Percentiles rank a stretch among this genome's conserved stretches.
Conservation (phyloP, 2,329 filamentous ascomycete species). For the Rutstroemia sp. region DNA sequence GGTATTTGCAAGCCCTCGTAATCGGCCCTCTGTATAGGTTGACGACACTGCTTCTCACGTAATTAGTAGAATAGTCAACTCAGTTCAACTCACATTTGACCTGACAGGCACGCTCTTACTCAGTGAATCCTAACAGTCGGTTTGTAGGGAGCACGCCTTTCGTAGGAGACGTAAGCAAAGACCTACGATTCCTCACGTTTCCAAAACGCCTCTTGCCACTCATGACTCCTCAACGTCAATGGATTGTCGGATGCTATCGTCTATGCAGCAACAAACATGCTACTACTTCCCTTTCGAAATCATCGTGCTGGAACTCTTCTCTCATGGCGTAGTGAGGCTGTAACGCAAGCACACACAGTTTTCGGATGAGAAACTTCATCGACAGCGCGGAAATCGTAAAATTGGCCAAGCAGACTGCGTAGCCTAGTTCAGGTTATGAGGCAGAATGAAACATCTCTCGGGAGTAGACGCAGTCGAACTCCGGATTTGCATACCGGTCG, state of each 20-base stretch:
- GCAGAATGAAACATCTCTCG: neutral
- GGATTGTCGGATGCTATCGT: neutral
- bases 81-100: too few species aligned
- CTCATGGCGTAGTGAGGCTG: neutral
- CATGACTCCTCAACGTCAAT: neutral
- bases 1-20: too few species aligned
- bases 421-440: neutral
- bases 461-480: neutral
- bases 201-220: neutral
- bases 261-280: neutral
- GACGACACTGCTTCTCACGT: too few species aligned
- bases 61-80: too few species aligned
- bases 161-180: constrained; percentile 25
- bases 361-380: neutral
- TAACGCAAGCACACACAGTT: neutral
- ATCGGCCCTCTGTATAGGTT: too few species aligned
- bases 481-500: neutral
- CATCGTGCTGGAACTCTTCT: neutral
- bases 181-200: constrained; percentile 17
- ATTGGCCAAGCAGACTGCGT: neutral
- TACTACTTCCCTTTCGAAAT: neutral
- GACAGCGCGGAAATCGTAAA: neutral
- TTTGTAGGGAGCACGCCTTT: neutral
- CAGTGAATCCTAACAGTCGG: too few species aligned
- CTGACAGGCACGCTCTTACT: too few species aligned